Evolutionary conservation across 345 rosid genomes (phyloP).

Genomic region (Aegle marmelos): DNA sequence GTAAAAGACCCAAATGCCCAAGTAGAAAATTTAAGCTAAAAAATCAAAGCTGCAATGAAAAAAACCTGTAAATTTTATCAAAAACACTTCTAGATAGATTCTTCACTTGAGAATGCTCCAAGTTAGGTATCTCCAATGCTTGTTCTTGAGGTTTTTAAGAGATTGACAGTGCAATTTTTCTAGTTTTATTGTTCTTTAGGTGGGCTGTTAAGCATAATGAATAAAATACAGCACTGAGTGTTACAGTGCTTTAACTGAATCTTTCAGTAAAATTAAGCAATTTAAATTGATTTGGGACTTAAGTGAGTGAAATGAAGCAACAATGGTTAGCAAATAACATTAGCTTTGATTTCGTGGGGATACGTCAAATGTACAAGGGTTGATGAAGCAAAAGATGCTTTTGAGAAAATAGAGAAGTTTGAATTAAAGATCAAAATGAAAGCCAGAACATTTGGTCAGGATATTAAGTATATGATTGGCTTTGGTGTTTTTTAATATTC

Average conservation of each 20-base stretch:
- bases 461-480: constrained; percentile 36
- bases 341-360: constrained; percentile 60
- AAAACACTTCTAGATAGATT: too few relatives aligned
- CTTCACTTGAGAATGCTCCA: too few relatives aligned
- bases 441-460: constrained; percentile 54
- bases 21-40: too few relatives aligned
- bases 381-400: constrained; percentile 62
- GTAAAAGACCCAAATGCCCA: too few relatives aligned
- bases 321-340: constrained; percentile 62
- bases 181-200: too few relatives aligned
- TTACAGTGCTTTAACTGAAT: background rate
- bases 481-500: too few relatives aligned
- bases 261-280: too few relatives aligned
- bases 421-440: constrained; percentile 68
- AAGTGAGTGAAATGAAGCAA: constrained; percentile 58
- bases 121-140: too few relatives aligned
- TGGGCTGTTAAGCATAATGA: too few relatives aligned
- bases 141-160: too few relatives aligned
- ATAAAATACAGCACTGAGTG: constrained; percentile 34
- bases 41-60: constrained; percentile 28
- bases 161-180: too few relatives aligned
- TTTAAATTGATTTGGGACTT: constrained; percentile 48
- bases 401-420: constrained; percentile 67
- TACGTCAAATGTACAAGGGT: constrained; percentile 67
- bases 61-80: constrained; percentile 36